A percentile compares a stretch with the other conserved stretches of the same genome.
Conservation (phyloP, 768 basidiomycete genomes). For the Cystoderma amianthinum region DNA sequence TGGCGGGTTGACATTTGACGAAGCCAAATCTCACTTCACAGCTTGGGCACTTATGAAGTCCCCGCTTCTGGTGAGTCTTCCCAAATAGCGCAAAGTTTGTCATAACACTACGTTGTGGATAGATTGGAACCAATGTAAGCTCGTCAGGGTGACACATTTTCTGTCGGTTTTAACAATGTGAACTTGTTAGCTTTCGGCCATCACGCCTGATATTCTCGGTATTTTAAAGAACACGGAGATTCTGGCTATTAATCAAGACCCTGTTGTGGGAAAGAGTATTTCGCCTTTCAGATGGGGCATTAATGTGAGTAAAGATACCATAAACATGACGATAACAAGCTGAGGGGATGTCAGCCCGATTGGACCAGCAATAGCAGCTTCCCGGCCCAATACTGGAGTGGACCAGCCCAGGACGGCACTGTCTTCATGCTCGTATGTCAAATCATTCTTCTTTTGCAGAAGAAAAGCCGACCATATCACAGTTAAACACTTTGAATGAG, state of each 20-base stretch:
- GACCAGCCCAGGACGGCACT: conserved; percentile 49
- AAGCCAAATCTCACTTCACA: conserved; percentile 64
- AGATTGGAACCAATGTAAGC: conserved; percentile 50
- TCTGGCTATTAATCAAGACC: conserved; percentile 64
- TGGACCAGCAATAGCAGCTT: conserved; percentile 33
- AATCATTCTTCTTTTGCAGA: no score
- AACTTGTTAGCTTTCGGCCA: conserved; percentile 35
- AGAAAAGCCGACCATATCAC: no score
- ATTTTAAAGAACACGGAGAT: conserved; percentile 61
- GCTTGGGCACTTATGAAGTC: conserved; percentile 67
- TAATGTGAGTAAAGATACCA: conserved; percentile 38
- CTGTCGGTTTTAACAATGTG: background rate
- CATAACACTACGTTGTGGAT: background rate
- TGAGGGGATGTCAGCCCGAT: conserved; percentile 18
- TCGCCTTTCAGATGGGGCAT: conserved; percentile 67
- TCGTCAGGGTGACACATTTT: background rate
- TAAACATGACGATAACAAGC: background rate
- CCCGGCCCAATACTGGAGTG: conserved; percentile 65
- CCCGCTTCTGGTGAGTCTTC: conserved; percentile 38
- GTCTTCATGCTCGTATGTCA: conserved; percentile 54
- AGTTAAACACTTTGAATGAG: conserved; percentile 52
- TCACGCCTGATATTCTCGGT: conserved; percentile 41
- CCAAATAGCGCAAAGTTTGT: background rate
- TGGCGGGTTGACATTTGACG: conserved; percentile 52
- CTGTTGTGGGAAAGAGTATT: conserved; percentile 51